Evolutionary conservation across 83 land plant genomes (phyloP), one percentile per base, ranked within the genome.

Genomic region (Thuja plicata): DNA sequence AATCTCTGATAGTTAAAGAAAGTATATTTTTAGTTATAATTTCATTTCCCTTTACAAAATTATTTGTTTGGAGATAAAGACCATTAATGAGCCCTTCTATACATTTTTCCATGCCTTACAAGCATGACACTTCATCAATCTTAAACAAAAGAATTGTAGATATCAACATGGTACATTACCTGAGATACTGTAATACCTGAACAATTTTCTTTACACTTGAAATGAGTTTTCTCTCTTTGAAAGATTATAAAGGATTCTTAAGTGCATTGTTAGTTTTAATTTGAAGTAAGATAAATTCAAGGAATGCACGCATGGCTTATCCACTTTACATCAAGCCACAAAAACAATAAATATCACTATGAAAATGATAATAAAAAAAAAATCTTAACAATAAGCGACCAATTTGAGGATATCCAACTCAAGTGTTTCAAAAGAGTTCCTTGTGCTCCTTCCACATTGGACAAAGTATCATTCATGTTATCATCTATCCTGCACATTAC

Each of bases 311-410:
- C 32, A 66, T 78, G 35, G 32, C 15, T n/a, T 12, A 15, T 41
- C 40, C 60, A 21, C 66, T 21, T 71, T 62, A 89, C 60, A 8
- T 87, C 76, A 89, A 73, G 91, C n/a, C 82, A 94, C 88, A 79
- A 94, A 92, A 71, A 94, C 43, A 32, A 94, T 52, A 89, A 96
- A 96, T 48, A 96, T 76, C 84, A 95, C 13, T 35, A 96, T 81
- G 89, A 96, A 96, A 19, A 94, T 60, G 27, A 96, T 92, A 73
- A 96, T 89, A 87, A 95, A 87, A 60, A 90, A 84, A 86, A 96
- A 95, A 96, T 91, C 91, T 96, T 96, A 50, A 96, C 88, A 80
- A 96, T 80, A 54, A 96, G 96, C 96, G 93, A 94, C 87, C 98
- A 91, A 88, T 94, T 96, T 73, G 98, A 96, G 86, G 97, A 95